phyloP scores from a whole-genome alignment of 1,139 yeast genomes.

The Diutina ranongensis region DNA sequence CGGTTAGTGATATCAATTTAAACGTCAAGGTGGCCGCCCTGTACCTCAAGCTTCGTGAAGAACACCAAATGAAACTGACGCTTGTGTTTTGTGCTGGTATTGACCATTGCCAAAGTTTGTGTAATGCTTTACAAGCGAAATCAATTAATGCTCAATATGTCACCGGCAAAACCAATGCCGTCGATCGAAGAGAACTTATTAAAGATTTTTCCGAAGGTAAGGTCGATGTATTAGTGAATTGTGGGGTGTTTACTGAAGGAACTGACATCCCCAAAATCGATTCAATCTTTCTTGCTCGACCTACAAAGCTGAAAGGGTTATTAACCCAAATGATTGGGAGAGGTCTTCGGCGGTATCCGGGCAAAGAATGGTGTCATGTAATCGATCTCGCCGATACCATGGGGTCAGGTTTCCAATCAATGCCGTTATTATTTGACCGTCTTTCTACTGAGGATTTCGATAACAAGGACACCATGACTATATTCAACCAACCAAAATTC shows the following conservation, averaged over 20 bases:
- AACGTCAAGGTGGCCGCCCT: slow-evolving; percentile 49
- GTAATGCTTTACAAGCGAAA: slow-evolving; percentile 38
- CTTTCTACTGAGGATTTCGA: slow-evolving; percentile 23
- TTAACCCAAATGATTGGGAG: slow-evolving; percentile 87
- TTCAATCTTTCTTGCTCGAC: slow-evolving; percentile 66
- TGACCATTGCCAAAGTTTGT: slow-evolving; percentile 48
- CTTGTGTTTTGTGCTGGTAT: slow-evolving; percentile 71
- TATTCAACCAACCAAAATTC: slow-evolving; percentile 18
- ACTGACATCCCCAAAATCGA: slow-evolving; percentile 91
- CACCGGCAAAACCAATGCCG: slow-evolving; percentile 49
- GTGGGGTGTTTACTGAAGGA: slow-evolving; percentile 89
- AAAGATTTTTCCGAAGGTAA: slow-evolving; percentile 50
- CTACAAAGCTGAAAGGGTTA: slow-evolving; percentile 64
- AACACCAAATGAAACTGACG: slow-evolving; percentile 42
- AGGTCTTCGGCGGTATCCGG: slow-evolving; percentile 57
- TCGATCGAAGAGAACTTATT: slow-evolving; percentile 41
- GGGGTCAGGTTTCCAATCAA: slow-evolving; percentile 45
- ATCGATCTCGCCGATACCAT: slow-evolving; percentile 66
- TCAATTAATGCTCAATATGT: slow-evolving; percentile 70
- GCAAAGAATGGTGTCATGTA: slow-evolving; percentile 59
- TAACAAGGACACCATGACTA: background rate
- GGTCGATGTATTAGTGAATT: slow-evolving; percentile 70
- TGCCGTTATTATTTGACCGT: slow-evolving; percentile 44
- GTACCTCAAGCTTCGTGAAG: slow-evolving; percentile 34
- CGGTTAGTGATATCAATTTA: slow-evolving; percentile 40